Evolutionary conservation across 148 eudicot species (phyloP).

Genomic region (Suaeda aralocaspica): DNA sequence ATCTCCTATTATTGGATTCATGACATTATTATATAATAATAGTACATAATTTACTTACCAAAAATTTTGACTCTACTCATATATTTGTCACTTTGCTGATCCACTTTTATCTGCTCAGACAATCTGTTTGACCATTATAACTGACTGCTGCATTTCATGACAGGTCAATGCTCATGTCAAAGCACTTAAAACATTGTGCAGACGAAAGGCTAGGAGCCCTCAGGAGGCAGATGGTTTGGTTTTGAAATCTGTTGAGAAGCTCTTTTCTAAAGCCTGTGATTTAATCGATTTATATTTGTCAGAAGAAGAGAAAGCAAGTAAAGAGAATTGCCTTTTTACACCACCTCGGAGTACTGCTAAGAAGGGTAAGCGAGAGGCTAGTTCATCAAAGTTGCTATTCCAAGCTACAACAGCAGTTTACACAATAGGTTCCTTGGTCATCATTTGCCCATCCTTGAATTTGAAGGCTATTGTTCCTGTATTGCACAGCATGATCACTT

Average conservation of each 20-base stretch:
- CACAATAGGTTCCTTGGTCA: constrained; percentile 80
- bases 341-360: constrained; percentile 41
- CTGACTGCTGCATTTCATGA: constrained; percentile 14
- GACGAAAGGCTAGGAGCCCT: constrained; percentile 56
- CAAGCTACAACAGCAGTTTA: constrained; percentile 66
- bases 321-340: constrained; percentile 49
- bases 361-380: constrained; percentile 38
- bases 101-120: background rate
- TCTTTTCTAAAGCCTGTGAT: constrained; percentile 58
- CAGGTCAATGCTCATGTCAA: constrained; percentile 97
- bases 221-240: constrained; percentile 77
- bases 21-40: background rate
- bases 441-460: constrained; percentile 69
- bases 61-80: background rate
- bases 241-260: constrained; percentile 55
- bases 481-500: constrained; percentile 79
- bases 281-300: constrained; percentile 55
- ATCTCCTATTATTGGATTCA: background rate
- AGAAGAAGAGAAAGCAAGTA: constrained; percentile 39
- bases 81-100: background rate
- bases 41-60: background rate
- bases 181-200: constrained; percentile 88
- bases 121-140: background rate
- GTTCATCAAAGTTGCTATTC: constrained; percentile 36
- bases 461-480: constrained; percentile 60